phyloP scores from a whole-genome alignment of 441 rosid genomes.

The Populus tomentosa region DNA sequence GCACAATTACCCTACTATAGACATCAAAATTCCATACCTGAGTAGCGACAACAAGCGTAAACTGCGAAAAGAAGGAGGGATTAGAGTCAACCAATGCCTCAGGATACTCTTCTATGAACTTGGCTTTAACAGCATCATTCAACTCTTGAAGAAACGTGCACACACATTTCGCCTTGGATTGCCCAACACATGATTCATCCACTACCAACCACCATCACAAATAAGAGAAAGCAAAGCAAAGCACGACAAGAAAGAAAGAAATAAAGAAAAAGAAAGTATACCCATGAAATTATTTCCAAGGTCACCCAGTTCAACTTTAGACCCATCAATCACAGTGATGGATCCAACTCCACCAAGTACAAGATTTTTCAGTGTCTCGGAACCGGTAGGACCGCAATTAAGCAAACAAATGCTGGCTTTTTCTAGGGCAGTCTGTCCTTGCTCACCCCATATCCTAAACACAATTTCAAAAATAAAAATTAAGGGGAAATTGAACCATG shows the following conservation, averaged over 20 bases:
- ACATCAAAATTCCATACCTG: constrained; percentile 42
- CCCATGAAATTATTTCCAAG: no score
- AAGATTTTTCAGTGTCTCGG: no score
- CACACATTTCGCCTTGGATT: constrained; percentile 80
- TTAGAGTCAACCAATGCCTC: constrained; percentile 51
- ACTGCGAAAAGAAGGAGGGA: constrained; percentile 81
- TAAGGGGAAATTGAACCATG: neutral
- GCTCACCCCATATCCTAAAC: constrained; percentile 96
- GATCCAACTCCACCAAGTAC: no score
- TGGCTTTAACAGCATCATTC: constrained; percentile 80
- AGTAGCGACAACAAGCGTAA: constrained; percentile 84
- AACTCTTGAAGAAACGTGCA: constrained; percentile 90
- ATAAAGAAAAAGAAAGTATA: constrained; percentile 17
- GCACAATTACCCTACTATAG: neutral
- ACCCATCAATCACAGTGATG: no score
- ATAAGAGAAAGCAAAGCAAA: constrained; percentile 13
- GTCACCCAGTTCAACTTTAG: no score
- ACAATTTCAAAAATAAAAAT: no score
- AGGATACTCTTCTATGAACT: constrained; percentile 77
- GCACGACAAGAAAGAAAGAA: neutral
- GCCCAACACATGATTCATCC: constrained; percentile 73
- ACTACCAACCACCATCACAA: constrained; percentile 38
- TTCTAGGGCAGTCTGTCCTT: no score
- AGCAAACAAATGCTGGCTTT: no score
- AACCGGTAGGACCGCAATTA: no score